phyloP scores from a whole-genome alignment of 108 stramenopile species.

The Nitzschia palea region DNA sequence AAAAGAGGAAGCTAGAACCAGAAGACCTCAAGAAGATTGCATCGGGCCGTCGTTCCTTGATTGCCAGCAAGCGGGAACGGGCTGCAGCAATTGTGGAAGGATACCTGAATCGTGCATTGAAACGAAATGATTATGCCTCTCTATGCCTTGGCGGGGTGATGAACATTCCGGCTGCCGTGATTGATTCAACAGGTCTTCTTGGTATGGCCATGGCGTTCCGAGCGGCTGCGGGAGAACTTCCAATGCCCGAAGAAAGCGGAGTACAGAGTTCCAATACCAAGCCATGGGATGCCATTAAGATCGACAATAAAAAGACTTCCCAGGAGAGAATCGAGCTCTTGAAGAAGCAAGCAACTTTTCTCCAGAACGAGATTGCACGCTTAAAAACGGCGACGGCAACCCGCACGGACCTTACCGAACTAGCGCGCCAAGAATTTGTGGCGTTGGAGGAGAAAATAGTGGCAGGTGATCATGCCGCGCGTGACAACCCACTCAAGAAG shows the following conservation, averaged over 20 bases:
- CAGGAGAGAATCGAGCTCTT: constrained; percentile 35
- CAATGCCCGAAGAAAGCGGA: constrained; percentile 59
- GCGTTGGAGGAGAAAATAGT: constrained; percentile 19
- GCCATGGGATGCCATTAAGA: constrained; percentile 76
- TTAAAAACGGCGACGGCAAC: constrained; percentile 14
- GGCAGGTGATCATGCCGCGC: constrained; percentile 32
- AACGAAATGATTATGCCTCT: constrained; percentile 45
- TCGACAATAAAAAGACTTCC: constrained; percentile 48
- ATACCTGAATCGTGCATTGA: constrained; percentile 57
- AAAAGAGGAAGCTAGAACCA: constrained; percentile 40
- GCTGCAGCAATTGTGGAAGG: constrained; percentile 73
- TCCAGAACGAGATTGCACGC: constrained; percentile 39
- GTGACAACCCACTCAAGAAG: constrained; percentile 43
- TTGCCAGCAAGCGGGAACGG: constrained; percentile 61
- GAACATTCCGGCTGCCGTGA: constrained; percentile 56
- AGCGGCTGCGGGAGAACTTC: constrained; percentile 76
- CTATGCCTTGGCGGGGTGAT: constrained; percentile 46
- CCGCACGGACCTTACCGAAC: constrained; percentile 28
- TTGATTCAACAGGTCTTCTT: constrained; percentile 72
- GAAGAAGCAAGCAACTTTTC: constrained; percentile 45
- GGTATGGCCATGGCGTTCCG: constrained; percentile 89
- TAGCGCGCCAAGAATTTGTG: background rate
- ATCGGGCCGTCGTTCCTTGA: constrained; percentile 30
- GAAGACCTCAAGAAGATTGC: constrained; percentile 21
- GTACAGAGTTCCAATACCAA: constrained; percentile 33